Evolutionary conservation across 805 yeast species (phyloP), one percentile per base, ranked within the genome.

Genomic region (Starmerella apis): DNA sequence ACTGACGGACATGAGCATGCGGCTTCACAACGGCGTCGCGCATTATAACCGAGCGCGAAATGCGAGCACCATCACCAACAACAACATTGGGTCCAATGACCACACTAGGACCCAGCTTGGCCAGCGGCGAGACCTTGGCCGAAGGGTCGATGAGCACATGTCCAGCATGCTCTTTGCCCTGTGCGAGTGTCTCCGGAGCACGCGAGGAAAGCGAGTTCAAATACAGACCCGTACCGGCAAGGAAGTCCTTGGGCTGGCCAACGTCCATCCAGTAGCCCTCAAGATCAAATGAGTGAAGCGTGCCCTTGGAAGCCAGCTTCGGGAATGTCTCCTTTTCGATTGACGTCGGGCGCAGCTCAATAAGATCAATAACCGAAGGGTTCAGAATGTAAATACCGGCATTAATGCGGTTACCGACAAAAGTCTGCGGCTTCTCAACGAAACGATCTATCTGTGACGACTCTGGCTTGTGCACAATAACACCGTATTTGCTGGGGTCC

Each of bases 181-280:
- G 65, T 54, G 80, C 77, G 67, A 88, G 79, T 60, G 72, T 67
- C 62, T 77, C 77, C 57, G 96, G 84, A 61, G 72, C 67, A 72
- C 81, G 86, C 79, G 83, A 83, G 63, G 90, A 70, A 66, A 87
- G 73, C 50, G 97, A 82, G 68, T 83, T 77, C 70, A 92, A 77
- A 78, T 88, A 92, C 58, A 90, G 75, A 62, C 87, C 80, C 64
- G 96, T 86, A 71, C 99, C 99, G 53, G 95, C 81, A 59, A 92
- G 73, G 81, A 87, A 92, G 73, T 92, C 99, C 80, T 90, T 92
- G 78, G 99, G 99, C 77, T 92, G 99, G 71, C 99, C 99, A 61
- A 92, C 96, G 71, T 92, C 99, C 98, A 92, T 92, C 99, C 99
- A 92, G 85, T 81, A 92, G 60, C 98, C 97, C 76, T 92, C 96